Evolutionary conservation across 2,329 filamentous ascomycete genomes (phyloP).

Genomic region (Beauveria rudraprayagi): DNA sequence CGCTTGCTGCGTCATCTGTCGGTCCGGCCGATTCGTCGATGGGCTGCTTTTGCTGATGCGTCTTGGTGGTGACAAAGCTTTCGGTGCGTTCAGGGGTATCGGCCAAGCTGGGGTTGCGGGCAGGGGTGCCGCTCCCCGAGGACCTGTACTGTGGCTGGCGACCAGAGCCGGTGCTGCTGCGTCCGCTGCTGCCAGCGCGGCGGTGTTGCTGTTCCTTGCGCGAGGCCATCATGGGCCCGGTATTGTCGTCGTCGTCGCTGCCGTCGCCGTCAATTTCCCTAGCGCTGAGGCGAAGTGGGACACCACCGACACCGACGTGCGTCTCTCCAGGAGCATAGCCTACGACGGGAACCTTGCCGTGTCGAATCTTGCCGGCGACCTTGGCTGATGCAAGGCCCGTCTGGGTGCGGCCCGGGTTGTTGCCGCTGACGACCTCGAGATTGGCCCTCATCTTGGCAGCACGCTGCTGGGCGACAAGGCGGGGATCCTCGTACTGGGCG

Average conservation of each 20-base stretch:
- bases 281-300: slow-evolving; percentile 87
- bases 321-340: slow-evolving; percentile 73
- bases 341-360: slow-evolving; percentile 70
- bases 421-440: slow-evolving; percentile 67
- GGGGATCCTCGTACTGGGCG: slow-evolving; percentile 83
- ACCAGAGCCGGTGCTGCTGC: slow-evolving; percentile 56
- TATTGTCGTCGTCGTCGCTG: slow-evolving; percentile 61
- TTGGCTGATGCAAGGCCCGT: slow-evolving; percentile 55
- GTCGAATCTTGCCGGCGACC: slow-evolving; percentile 79
- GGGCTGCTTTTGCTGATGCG: slow-evolving; percentile 20
- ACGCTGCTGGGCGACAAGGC: slow-evolving; percentile 71
- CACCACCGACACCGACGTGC: slow-evolving; percentile 65
- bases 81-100: slow-evolving; percentile 48
- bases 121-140: slow-evolving; percentile 35
- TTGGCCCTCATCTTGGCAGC: slow-evolving; percentile 81
- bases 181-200: slow-evolving; percentile 66
- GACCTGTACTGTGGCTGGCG: slow-evolving; percentile 43
- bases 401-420: slow-evolving; percentile 42
- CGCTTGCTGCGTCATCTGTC: slow-evolving; percentile 36
- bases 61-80: slow-evolving; percentile 36
- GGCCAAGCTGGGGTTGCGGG: slow-evolving; percentile 41
- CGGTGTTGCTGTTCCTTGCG: slow-evolving; percentile 46
- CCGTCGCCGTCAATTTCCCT: slow-evolving; percentile 89
- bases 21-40: slow-evolving; percentile 21
- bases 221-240: slow-evolving; percentile 32